Percentiles rank a stretch among this genome's conserved stretches.
These are phyloP conservation scores for Rauvolfia tetraphylla DNA, from an alignment of 257 asterid genomes.

Conservation along the genomic window DNA sequence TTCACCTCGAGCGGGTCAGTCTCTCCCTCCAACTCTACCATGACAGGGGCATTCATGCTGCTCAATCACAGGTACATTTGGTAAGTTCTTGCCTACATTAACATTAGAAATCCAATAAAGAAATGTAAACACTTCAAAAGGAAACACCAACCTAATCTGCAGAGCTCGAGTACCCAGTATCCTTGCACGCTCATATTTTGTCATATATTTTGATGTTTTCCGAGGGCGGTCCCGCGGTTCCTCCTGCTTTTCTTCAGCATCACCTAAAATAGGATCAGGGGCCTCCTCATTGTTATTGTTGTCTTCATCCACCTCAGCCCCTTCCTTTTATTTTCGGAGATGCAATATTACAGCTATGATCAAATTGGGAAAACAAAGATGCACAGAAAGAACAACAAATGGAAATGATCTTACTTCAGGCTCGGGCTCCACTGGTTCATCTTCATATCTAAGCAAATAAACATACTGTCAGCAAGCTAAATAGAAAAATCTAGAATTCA, in stretches of 20 bases:
- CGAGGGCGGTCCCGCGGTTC: slow-evolving; percentile 61
- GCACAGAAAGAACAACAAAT: neutral
- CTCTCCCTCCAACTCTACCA: slow-evolving; percentile 97
- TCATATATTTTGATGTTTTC: slow-evolving; percentile 86
- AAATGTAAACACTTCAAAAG: neutral
- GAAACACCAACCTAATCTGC: slow-evolving; percentile 64
- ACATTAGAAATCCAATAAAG: neutral
- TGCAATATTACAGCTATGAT: neutral
- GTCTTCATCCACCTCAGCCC: slow-evolving; percentile 74
- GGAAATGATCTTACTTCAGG: slow-evolving; percentile 50
- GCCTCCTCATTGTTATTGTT: slow-evolving; percentile 41
- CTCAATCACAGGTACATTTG: slow-evolving; percentile 9
- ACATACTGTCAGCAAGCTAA: neutral
- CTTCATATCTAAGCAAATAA: slow-evolving; percentile 53
- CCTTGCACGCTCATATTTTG: slow-evolving; percentile 92
- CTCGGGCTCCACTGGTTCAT: slow-evolving; percentile 84
- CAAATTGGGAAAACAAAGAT: neutral
- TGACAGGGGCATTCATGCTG: slow-evolving; percentile 98
- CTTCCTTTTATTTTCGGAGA: slow-evolving; percentile 52
- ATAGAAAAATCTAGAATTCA: too few species aligned
- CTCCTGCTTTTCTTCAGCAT: slow-evolving; percentile 65
- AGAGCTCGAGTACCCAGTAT: slow-evolving; percentile 88
- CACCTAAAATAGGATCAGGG: slow-evolving; percentile 56
- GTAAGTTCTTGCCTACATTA: neutral
- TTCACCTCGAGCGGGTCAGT: slow-evolving; percentile 88